These are phyloP conservation scores for Lecanoromycetidae sp. DNA, from an alignment of 2,329 filamentous ascomycete genomes.

Conservation along the genomic window DNA sequence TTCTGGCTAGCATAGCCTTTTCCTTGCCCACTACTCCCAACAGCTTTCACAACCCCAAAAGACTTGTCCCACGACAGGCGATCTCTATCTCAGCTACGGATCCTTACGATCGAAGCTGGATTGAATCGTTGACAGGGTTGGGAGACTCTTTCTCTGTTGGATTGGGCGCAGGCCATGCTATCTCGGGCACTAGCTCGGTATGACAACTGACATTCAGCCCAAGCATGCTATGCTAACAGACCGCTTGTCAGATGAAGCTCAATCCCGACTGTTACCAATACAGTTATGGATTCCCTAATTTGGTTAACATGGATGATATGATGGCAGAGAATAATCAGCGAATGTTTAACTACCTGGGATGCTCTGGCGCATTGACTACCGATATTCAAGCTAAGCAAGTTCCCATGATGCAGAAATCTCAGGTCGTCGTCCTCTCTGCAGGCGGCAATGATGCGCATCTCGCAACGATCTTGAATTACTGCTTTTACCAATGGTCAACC, in stretches of 20 bases:
- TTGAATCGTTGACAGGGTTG: background rate
- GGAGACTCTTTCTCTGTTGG: background rate
- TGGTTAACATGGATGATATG: background rate
- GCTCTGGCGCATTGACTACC: background rate
- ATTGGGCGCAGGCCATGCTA: background rate
- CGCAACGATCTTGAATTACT: background rate
- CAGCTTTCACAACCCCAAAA: background rate
- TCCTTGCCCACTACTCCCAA: background rate
- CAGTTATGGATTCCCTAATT: background rate
- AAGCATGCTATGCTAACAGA: background rate
- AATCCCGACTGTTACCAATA: background rate
- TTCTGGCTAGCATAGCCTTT: background rate
- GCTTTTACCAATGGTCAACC: constrained; percentile 1
- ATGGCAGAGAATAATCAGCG: background rate
- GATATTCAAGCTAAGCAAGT: background rate
- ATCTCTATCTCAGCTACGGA: background rate
- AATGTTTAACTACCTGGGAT: background rate
- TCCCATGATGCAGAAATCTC: background rate
- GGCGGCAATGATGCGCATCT: constrained; percentile 1
- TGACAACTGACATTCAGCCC: background rate
- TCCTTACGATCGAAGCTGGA: background rate
- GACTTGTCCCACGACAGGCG: background rate
- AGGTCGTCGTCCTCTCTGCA: background rate
- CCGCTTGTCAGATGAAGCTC: background rate
- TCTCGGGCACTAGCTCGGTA: background rate